A percentile compares a stretch with the other conserved stretches of the same genome.
These are phyloP conservation scores for Alternaria rosae DNA, from an alignment of 2,329 filamentous ascomycete genomes.

Conservation along the genomic window DNA sequence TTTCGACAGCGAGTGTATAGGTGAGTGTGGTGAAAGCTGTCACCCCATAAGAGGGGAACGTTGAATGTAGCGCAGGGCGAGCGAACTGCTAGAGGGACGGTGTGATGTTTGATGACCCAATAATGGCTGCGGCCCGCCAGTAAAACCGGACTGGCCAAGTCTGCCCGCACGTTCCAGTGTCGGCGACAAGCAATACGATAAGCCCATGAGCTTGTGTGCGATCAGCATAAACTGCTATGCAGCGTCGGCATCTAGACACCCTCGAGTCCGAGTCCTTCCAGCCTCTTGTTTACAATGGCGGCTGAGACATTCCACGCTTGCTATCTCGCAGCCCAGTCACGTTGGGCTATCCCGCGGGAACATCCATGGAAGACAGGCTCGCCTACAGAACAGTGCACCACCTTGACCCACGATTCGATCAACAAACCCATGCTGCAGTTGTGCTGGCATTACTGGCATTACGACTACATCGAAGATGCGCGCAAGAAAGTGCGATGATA, in stretches of 20 bases:
- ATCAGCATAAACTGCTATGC: slow-evolving; percentile 3
- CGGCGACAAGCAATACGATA: slow-evolving; percentile 13
- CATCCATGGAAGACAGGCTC: slow-evolving; percentile 10
- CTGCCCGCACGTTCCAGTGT: slow-evolving; percentile 7
- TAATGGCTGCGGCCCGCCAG: slow-evolving; percentile 9
- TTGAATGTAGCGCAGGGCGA: slow-evolving; percentile 6
- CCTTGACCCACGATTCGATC: slow-evolving; percentile 3
- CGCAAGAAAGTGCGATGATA: neutral
- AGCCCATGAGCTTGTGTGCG: slow-evolving; percentile 3
- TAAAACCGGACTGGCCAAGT: slow-evolving; percentile 8
- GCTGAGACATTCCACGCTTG: slow-evolving; percentile 2
- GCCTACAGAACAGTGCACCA: neutral
- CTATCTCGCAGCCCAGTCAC: slow-evolving; percentile 8
- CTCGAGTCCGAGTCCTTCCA: slow-evolving; percentile 6
- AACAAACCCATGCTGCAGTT: neutral
- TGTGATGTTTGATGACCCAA: slow-evolving; percentile 16
- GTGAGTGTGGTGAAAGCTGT: slow-evolving; percentile 14
- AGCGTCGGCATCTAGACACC: neutral
- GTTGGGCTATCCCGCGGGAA: slow-evolving; percentile 1
- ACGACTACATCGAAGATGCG: slow-evolving; percentile 2
- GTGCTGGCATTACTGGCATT: neutral
- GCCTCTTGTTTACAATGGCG: slow-evolving; percentile 9
- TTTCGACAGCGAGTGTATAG: slow-evolving; percentile 17
- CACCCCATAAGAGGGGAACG: slow-evolving; percentile 9
- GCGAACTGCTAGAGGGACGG: slow-evolving; percentile 7